Evolutionary conservation across 805 yeast genomes (phyloP).

Genomic region (Cyberlindnera meyerae): DNA sequence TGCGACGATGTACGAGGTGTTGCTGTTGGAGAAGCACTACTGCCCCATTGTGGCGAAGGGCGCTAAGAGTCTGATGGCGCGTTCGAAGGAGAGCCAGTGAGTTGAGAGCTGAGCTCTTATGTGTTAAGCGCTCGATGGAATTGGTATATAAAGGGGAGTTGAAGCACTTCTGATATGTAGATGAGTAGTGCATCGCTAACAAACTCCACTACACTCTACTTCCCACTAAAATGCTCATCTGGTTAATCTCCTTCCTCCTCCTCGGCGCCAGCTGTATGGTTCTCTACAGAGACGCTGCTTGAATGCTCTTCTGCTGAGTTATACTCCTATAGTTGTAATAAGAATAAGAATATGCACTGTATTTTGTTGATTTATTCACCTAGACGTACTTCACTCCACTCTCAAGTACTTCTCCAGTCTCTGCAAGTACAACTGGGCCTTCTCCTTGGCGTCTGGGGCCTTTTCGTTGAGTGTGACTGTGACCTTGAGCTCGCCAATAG

Average conservation of each 20-base stretch:
- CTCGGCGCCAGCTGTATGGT: background rate
- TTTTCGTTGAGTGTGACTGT: slow-evolving; percentile 31
- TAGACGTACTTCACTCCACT: slow-evolving; percentile 1
- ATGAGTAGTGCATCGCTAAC: background rate
- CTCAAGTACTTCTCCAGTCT: slow-evolving; percentile 17
- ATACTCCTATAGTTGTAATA: too few relatives aligned
- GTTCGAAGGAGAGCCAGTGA: slow-evolving; percentile 12
- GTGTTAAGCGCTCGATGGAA: background rate
- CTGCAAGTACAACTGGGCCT: slow-evolving; percentile 32
- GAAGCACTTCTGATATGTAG: background rate
- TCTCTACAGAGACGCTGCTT: background rate
- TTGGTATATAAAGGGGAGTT: background rate
- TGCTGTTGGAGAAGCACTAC: slow-evolving; percentile 74
- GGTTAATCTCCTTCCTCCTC: background rate
- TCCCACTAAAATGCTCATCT: background rate
- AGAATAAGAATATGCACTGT: too few relatives aligned
- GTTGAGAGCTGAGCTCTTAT: background rate
- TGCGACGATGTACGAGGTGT: slow-evolving; percentile 87
- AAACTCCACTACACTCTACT: background rate
- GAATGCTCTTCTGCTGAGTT: too few relatives aligned
- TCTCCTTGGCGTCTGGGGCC: slow-evolving; percentile 41
- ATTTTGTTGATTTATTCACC: too few relatives aligned
- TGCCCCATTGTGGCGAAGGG: slow-evolving; percentile 78
- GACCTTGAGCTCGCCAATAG: slow-evolving; percentile 30
- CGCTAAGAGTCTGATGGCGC: slow-evolving; percentile 33